Conservation (phyloP, 2,329 filamentous ascomycete genomes). For the Epichloe hybrida region DNA sequence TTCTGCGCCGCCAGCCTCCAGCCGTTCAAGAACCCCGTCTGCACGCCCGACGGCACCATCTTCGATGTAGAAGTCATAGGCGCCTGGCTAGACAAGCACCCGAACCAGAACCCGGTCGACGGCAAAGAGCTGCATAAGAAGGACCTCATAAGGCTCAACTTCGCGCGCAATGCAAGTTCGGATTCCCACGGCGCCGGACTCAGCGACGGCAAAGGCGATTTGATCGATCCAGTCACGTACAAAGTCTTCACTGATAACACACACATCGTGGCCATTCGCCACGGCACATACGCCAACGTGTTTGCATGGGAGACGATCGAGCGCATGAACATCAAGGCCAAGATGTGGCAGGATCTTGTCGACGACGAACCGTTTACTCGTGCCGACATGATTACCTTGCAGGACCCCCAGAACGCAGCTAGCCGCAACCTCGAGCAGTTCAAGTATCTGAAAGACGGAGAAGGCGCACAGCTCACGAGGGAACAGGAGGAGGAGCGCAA, state of each 20-base stretch:
- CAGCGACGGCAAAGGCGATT: slow-evolving; percentile 53
- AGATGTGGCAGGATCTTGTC: slow-evolving; percentile 86
- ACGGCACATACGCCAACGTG: slow-evolving; percentile 77
- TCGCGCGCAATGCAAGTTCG: slow-evolving; percentile 74
- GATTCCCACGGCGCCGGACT: slow-evolving; percentile 33
- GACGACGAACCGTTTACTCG: slow-evolving; percentile 77
- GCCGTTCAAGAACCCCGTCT: slow-evolving; percentile 89
- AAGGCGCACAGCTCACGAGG: slow-evolving; percentile 50
- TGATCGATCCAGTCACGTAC: slow-evolving; percentile 92
- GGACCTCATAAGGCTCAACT: slow-evolving; percentile 82
- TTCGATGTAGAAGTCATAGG: slow-evolving; percentile 93
- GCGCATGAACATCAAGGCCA: slow-evolving; percentile 88
- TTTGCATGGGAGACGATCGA: slow-evolving; percentile 95
- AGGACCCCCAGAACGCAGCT: slow-evolving; percentile 85
- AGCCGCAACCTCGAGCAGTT: slow-evolving; percentile 74
- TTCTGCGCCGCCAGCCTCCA: slow-evolving; percentile 94
- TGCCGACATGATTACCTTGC: slow-evolving; percentile 88
- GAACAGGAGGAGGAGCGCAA: slow-evolving; percentile 56
- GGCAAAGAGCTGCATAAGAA: slow-evolving; percentile 64
- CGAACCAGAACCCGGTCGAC: slow-evolving; percentile 75
- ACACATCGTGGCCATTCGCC: slow-evolving; percentile 77
- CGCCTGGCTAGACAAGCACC: slow-evolving; percentile 84
- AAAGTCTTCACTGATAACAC: slow-evolving; percentile 98
- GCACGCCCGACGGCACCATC: slow-evolving; percentile 72
- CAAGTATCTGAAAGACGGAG: slow-evolving; percentile 77